These are phyloP conservation scores for Salvia rosmarinus DNA, from an alignment of 257 asterid genomes.

Conservation along the genomic window DNA sequence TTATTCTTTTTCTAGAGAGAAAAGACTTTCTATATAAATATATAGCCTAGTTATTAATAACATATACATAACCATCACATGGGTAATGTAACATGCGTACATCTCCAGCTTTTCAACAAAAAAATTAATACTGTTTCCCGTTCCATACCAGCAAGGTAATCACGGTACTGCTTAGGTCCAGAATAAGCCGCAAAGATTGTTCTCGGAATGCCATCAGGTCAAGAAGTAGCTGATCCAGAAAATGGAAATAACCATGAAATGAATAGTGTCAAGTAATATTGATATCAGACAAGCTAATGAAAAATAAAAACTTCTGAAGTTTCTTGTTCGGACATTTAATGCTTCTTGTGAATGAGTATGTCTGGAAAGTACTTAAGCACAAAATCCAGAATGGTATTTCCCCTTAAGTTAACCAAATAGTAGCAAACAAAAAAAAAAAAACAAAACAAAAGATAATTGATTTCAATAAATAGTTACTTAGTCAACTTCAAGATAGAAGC, in stretches of 20 bases:
- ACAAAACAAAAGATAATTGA: background rate
- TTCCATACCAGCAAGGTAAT: constrained; percentile 93
- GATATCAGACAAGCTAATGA: constrained; percentile 18
- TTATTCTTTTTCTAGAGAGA: background rate
- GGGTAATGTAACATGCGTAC: constrained; percentile 24
- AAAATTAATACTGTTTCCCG: constrained; percentile 27
- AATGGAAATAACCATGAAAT: constrained; percentile 32
- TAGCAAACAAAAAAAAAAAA: background rate
- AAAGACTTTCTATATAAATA: constrained; percentile 9
- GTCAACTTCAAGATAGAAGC: background rate
- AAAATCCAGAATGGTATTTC: background rate
- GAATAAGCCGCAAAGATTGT: constrained; percentile 94
- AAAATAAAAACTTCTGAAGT: background rate
- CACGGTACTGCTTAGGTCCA: constrained; percentile 98
- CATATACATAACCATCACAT: constrained; percentile 10
- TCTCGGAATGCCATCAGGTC: constrained; percentile 98
- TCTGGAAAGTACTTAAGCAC: constrained; percentile 15
- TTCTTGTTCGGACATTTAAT: constrained; percentile 5
- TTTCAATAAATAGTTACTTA: background rate
- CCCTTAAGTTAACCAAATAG: constrained; percentile 22
- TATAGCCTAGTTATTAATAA: constrained; percentile 4
- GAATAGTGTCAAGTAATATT: constrained; percentile 1
- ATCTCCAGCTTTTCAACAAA: constrained; percentile 33
- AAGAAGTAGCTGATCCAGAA: constrained; percentile 81
- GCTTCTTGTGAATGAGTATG: constrained; percentile 14